These are phyloP conservation scores for Pseudogymnoascus sp. DNA, from an alignment of 2,329 filamentous ascomycete genomes.

Conservation along the genomic window DNA sequence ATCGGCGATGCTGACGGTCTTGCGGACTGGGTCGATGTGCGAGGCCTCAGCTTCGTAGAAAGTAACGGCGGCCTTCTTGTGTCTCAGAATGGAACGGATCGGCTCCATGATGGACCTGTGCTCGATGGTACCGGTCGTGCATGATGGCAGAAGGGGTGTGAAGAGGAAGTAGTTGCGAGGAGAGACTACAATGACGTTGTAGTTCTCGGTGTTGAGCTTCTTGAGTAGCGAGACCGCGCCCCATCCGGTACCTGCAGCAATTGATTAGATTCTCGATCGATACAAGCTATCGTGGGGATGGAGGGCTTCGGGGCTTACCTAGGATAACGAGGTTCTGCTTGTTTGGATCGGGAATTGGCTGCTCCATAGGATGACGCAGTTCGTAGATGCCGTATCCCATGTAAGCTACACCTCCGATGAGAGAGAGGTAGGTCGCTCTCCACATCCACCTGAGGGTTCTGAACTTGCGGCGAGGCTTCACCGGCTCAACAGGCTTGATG, in stretches of 20 bases:
- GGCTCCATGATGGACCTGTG: conserved; percentile 99
- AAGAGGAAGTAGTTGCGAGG: conserved; percentile 99
- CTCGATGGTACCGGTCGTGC: conserved; percentile 94
- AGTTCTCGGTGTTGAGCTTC: conserved; percentile 97
- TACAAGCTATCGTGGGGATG: background rate
- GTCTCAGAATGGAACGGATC: conserved; percentile 87
- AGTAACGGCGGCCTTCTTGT: conserved; percentile 88
- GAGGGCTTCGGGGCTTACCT: conserved; percentile 48
- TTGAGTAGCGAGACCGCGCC: conserved; percentile 92
- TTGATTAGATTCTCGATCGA: conserved; percentile 16
- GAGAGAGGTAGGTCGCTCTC: conserved; percentile 72
- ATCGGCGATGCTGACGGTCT: conserved; percentile 82
- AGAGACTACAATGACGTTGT: conserved; percentile 96
- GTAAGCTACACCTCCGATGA: conserved; percentile 62
- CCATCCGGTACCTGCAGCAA: conserved; percentile 78
- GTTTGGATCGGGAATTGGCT: conserved; percentile 67
- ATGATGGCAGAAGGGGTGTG: conserved; percentile 93
- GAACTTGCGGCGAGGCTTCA: conserved; percentile 51
- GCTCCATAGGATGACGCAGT: conserved; percentile 72
- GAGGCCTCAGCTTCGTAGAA: conserved; percentile 98
- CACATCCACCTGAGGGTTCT: conserved; percentile 70
- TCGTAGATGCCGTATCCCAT: conserved; percentile 76
- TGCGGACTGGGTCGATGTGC: conserved; percentile 88
- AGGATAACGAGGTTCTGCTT: conserved; percentile 98
- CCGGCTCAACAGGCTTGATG: conserved; percentile 14